Evolutionary conservation across 306 rosid species (phyloP).

Genomic region (Castanea sativa): DNA sequence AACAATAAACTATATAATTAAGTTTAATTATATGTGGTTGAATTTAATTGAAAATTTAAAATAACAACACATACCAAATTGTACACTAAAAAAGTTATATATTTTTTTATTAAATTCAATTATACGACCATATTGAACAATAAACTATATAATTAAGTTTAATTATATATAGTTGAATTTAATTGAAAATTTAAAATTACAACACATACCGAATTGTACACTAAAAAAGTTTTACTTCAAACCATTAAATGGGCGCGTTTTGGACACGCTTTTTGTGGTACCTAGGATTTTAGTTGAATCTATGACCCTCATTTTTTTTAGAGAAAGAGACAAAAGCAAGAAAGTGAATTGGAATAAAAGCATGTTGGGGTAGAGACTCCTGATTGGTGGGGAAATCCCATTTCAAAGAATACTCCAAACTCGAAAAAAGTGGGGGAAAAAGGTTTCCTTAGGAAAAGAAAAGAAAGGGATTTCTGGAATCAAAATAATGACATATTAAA

Average conservation of each 20-base stretch:
- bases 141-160: too few species aligned
- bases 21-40: too few species aligned
- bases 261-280: background rate
- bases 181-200: too few species aligned
- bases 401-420: slow-evolving; percentile 18
- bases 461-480: background rate
- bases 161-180: too few species aligned
- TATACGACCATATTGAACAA: too few species aligned
- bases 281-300: background rate
- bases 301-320: background rate
- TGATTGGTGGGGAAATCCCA: slow-evolving; percentile 18
- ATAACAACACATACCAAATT: too few species aligned
- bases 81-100: too few species aligned
- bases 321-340: slow-evolving; percentile 16
- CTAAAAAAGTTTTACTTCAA: too few species aligned
- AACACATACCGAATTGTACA: too few species aligned
- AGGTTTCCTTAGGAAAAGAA: background rate
- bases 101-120: too few species aligned
- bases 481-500: background rate
- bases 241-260: background rate
- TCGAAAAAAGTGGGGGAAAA: slow-evolving; percentile 4
- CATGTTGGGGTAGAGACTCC: background rate
- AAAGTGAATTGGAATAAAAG: slow-evolving; percentile 12
- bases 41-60: too few species aligned
- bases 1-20: too few species aligned